phyloP scores from a whole-genome alignment of 257 asterid genomes.

The Nicotiana benthamiana region DNA sequence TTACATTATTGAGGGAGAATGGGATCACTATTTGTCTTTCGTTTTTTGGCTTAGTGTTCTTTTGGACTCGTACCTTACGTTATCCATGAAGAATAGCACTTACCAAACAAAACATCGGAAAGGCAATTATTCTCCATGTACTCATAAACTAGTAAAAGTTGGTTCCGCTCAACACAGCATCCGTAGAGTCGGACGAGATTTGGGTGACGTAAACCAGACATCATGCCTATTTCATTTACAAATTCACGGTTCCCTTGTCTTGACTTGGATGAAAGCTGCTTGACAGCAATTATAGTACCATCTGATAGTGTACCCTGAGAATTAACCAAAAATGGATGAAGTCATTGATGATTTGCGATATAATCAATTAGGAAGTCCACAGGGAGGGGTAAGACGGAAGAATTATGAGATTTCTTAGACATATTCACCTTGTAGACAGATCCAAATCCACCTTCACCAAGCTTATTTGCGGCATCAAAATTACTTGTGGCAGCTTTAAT shows the following conservation, averaged over 20 bases:
- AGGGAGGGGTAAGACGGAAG: neutral
- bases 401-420: neutral
- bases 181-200: constrained; percentile 59
- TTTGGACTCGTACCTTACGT: neutral
- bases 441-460: constrained; percentile 77
- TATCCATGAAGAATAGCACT: neutral
- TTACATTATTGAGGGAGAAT: neutral
- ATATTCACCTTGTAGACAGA: constrained; percentile 48
- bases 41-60: neutral
- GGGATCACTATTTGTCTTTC: neutral
- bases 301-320: constrained; percentile 48
- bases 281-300: constrained; percentile 53
- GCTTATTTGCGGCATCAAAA: constrained; percentile 41
- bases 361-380: neutral
- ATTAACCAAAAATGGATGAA: neutral
- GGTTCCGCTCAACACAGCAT: constrained; percentile 60
- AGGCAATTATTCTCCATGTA: constrained; percentile 64
- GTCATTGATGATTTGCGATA: neutral
- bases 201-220: constrained; percentile 57
- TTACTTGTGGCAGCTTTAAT: constrained; percentile 53
- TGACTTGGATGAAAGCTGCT: constrained; percentile 54
- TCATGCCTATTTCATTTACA: constrained; percentile 55
- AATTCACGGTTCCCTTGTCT: constrained; percentile 64
- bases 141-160: constrained; percentile 55
- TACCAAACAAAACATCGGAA: constrained; percentile 51